Conservation (phyloP, 768 basidiomycete species). For the Chalciporus sphaerocephalus region DNA sequence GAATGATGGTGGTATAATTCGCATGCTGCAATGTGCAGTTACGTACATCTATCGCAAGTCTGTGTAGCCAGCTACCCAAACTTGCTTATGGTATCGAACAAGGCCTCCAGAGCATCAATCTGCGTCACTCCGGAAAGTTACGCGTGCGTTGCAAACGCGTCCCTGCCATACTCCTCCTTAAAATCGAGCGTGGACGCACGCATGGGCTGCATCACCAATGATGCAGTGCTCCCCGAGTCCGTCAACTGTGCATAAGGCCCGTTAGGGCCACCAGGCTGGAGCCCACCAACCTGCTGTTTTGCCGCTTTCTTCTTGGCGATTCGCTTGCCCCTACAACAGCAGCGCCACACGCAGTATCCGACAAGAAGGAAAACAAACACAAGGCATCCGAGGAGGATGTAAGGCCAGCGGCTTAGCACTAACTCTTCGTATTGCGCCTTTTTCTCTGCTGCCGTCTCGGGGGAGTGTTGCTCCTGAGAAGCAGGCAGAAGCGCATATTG, state of each 20-base stretch:
- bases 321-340: conserved; percentile 47
- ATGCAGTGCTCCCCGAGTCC: conserved; percentile 27
- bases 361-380: conserved; percentile 42
- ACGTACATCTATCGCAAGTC: conserved; percentile 14
- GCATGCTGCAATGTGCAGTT: conserved; percentile 6
- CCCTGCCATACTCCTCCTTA: conserved; percentile 15
- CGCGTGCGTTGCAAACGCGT: conserved; percentile 14
- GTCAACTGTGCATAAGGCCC: conserved; percentile 24
- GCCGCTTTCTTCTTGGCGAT: conserved; percentile 22
- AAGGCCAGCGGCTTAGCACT: conserved; percentile 69
- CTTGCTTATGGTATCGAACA: conserved; percentile 18
- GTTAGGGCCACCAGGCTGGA: not conserved
- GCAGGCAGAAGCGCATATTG: conserved; percentile 59
- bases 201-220: conserved; percentile 30
- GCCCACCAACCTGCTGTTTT: conserved; percentile 14
- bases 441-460: conserved; percentile 59
- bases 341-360: conserved; percentile 54
- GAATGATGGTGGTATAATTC: conserved; percentile 3
- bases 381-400: conserved; percentile 61
- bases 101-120: not conserved
- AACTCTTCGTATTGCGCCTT: conserved; percentile 61
- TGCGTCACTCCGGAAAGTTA: not conserved
- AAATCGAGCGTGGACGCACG: conserved; percentile 16
- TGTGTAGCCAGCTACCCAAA: conserved; percentile 33
- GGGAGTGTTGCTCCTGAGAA: conserved; percentile 56